Evolutionary conservation across 768 basidiomycete genomes (phyloP).

Genomic region (Crassisporium funariophilum): DNA sequence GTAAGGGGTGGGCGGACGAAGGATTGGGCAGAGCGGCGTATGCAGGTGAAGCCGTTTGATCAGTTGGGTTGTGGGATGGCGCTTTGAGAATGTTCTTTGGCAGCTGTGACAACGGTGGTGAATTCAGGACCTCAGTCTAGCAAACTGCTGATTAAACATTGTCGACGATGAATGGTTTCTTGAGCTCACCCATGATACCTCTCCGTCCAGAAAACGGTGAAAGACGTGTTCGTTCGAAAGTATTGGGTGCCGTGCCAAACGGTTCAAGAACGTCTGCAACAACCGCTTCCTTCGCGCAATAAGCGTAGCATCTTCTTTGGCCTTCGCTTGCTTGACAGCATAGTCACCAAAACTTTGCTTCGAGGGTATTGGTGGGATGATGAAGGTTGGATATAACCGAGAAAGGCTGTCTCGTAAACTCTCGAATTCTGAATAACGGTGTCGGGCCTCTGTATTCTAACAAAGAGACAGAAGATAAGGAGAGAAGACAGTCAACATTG

Average conservation of each 20-base stretch:
- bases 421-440: constrained; percentile 98
- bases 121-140: constrained; percentile 90
- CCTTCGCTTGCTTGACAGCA: constrained; percentile 94
- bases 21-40: constrained; percentile 90
- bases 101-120: constrained; percentile 85
- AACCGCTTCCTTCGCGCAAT: constrained; percentile 92
- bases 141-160: constrained; percentile 2
- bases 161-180: too few species aligned
- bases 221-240: constrained; percentile 95
- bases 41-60: constrained; percentile 67
- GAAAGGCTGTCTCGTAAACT: constrained; percentile 81
- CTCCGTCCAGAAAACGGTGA: constrained; percentile 93
- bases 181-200: constrained; percentile 84
- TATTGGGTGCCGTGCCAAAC: constrained; percentile 89
- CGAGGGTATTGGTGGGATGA: constrained; percentile 96
- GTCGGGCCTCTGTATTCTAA: constrained; percentile 79
- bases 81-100: constrained; percentile 97
- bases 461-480: constrained; percentile 9
- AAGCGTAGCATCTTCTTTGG: constrained; percentile 92
- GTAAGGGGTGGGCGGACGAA: constrained; percentile 84
- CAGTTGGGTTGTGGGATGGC: constrained; percentile 92
- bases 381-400: constrained; percentile 92
- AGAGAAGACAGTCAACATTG: constrained; percentile 6
- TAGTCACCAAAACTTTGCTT: constrained; percentile 97
- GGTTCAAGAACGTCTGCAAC: constrained; percentile 93